Evolutionary conservation across 805 yeast genomes (phyloP), one percentile per base, ranked within the genome.

Genomic region (Candida maesae): DNA sequence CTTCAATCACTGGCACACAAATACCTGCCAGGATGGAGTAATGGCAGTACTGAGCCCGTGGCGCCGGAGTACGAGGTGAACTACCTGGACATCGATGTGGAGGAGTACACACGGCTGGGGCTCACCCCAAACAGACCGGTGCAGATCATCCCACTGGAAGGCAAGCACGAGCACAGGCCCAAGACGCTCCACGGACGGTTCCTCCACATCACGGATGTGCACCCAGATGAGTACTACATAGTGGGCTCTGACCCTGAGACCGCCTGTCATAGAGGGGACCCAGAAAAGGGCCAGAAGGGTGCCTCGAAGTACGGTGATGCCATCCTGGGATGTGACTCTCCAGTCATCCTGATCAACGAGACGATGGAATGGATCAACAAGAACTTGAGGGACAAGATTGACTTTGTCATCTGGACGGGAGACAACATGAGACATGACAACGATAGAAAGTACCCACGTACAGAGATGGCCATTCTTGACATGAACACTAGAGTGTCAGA

Each of bases 331-430:
- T 87, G 95, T 55, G 96, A 87, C 58, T 66, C 88, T 2, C 88
- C 95, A 3, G 59, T 78, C 58, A 61, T 63, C 1, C 60, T 87
- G 36, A 77, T 82, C 61, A 66, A 78, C 9, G 69, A 69, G 14
- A 85, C 95, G 0, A 62, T 87, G 40, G 58, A 70, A 23, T 87
- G 95, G 93, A 65, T 87, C 2, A 60, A 69, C 16, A 66, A 68
- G 11, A 79, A 85, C 45, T 59, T 87, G 44, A 75, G 70, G 45
- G 93, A 84, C 59, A 79, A 86, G 49, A 79, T 87, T 36, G 96
- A 87, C 59, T 87, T 87, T 61, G 81, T 87, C 11, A 74, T 87
- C 12, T 87, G 95, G 95, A 86, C 95, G 0, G 96, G 96, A 24
- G 96, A 87, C 62, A 87, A 86, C 53, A 76, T 84, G 34, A 71